Conservation (phyloP, 805 yeast species). For the Saturnispora zaruensis region DNA sequence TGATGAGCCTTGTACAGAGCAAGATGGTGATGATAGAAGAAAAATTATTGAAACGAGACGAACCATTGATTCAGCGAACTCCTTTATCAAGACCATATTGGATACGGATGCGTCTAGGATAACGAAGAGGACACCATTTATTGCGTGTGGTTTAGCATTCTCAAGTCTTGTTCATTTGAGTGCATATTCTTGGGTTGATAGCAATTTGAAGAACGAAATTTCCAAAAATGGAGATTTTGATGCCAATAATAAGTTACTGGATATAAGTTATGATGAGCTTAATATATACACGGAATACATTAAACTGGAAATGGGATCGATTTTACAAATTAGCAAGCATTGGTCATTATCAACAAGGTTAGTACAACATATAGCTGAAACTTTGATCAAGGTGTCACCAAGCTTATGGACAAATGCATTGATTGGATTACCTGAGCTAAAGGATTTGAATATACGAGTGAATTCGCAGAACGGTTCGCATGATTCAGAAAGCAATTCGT, state of each 20-base stretch:
- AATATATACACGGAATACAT: constrained; percentile 40
- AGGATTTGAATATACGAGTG: background rate
- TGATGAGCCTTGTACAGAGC: constrained; percentile 26
- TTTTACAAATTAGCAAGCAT: constrained; percentile 41
- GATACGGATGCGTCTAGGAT: constrained; percentile 40
- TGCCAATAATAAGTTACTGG: constrained; percentile 1
- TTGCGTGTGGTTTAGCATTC: constrained; percentile 47
- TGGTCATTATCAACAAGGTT: constrained; percentile 43
- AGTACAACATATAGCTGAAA: constrained; percentile 39
- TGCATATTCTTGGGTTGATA: constrained; percentile 45
- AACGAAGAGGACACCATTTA: constrained; percentile 39
- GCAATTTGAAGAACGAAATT: constrained; percentile 22
- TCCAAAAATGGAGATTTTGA: background rate
- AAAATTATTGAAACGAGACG: constrained; percentile 45
- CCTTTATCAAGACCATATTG: constrained; percentile 37
- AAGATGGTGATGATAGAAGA: constrained; percentile 29
- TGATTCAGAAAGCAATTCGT: background rate
- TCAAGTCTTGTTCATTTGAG: constrained; percentile 44
- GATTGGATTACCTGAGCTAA: constrained; percentile 22
- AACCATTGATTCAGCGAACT: constrained; percentile 46
- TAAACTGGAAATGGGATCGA: constrained; percentile 40
- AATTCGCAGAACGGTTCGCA: background rate
- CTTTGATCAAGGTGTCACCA: constrained; percentile 36
- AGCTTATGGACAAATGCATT: constrained; percentile 32
- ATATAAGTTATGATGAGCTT: constrained; percentile 29